Conservation (phyloP, 129 eudicot genomes). For the Centaurea solstitialis region DNA sequence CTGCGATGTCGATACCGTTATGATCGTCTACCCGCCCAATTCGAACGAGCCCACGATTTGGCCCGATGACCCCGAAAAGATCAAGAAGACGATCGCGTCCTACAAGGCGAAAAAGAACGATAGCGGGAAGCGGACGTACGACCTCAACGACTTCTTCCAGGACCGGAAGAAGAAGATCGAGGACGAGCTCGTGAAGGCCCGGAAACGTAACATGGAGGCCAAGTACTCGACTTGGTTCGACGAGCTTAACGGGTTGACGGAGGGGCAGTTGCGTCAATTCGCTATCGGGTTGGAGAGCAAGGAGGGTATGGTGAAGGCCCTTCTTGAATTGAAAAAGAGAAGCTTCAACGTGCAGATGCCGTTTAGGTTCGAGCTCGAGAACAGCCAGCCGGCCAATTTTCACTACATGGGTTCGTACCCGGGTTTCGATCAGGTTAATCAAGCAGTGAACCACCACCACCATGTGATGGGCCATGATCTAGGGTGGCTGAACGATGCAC, state of each 20-base stretch:
- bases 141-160: constrained; percentile 39
- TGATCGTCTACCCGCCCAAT: constrained; percentile 47
- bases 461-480: constrained; percentile 16
- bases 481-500: constrained; percentile 15
- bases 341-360: constrained; percentile 11
- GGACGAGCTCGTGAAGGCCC: constrained; percentile 47
- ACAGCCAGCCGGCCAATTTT: neutral
- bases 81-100: constrained; percentile 26
- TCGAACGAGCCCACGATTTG: constrained; percentile 35
- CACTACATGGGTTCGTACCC: neutral
- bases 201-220: constrained; percentile 45
- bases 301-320: constrained; percentile 21
- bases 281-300: constrained; percentile 25
- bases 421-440: neutral
- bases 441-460: constrained; percentile 14
- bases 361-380: neutral
- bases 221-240: constrained; percentile 52
- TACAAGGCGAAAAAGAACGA: constrained; percentile 38
- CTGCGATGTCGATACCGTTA: constrained; percentile 44
- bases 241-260: constrained; percentile 14
- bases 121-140: constrained; percentile 30
- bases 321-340: constrained; percentile 31
- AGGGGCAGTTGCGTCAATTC: constrained; percentile 32
- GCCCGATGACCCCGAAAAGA: constrained; percentile 36
- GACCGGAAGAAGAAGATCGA: constrained; percentile 54